Base-by-base conservation (phyloP, 139 green algal species). In the Chlamydomonas asymmetrica region DNA sequence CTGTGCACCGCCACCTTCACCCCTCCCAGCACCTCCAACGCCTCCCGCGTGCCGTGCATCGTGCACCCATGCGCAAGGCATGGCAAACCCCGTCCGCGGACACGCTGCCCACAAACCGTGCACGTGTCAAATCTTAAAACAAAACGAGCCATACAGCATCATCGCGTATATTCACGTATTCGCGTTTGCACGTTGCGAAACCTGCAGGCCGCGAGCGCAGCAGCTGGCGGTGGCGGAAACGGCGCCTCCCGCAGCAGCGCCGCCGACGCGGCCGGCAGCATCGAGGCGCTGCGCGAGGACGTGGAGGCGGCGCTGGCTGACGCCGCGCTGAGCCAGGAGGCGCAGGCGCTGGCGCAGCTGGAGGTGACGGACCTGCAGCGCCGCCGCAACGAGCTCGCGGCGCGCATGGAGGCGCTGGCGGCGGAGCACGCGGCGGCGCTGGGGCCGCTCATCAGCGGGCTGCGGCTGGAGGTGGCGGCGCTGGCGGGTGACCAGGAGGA, bases 301-400 rank as follows among this genome's bases (percentile, higher is more conserved):
- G 84, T 86, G 34, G 89, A 95, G 67, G 67, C 84, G 39, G 89
- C 91, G 23, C 75, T 88, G 43, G 75, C 80, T 18, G 89, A 95
- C 68, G 83, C 86, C n/a, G 86, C 80, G 8, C 68, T 92, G 20
- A 79, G 79, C 9, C 79, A 90, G 67, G 89, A 94, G 81, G 79
- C 84, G 43, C 88, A 93, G 75, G 80, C 89, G 61, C 78, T 93
- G 63, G 66, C 89, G 57, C 73, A 86, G 74, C 71, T 92, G 27
- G 91, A 95, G 66, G 64, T 84, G 54, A 77, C 77, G 4, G 84
- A 89, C 70, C 67, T 89, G 45, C 84, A 88, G 76, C 72, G 88
- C 56, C 78, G 87, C 73, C 76, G 84, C 41, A 87, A 90, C 63
- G 82, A 91, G 60, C 40, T 86, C 25, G 71, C 76, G 34, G 34